Evolutionary conservation across 176 grass and related monocot genomes (phyloP), one percentile per base, ranked within the genome.

Genomic region (Echinochloa phyllopogon): DNA sequence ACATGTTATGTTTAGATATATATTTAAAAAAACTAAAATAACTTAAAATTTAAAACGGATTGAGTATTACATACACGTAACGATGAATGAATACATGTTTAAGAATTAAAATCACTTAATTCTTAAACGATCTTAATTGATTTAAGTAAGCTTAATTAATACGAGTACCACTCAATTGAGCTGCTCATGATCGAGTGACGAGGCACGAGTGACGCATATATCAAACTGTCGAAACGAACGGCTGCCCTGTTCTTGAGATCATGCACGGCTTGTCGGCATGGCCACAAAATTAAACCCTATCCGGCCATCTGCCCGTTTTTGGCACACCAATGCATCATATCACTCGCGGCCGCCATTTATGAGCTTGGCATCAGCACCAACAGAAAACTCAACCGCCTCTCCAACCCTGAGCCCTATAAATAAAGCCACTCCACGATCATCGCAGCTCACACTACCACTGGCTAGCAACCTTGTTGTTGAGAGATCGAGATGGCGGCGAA

Each of bases 361-460:
- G 71, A 77, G 43, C 55, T 43, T 63, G 2, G 63, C 88, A 77
- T 71, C 71, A 86, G 47, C 82, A 10, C 41, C 43, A 44, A 23
- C 36, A 10, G 2, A 56, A 73, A 13, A 51, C 68, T 16, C 58
- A 86, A 74, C 56, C 21, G 52, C 76, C 36, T 59, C n/a, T 18
- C 76, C 43, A 36, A 72, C 45, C 66, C 23, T 36, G 77, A 80
- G 6, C 55, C 67, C 67, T 85, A 93, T 93, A 93, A 87, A 93
- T 9, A 1, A 69, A 23, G 21, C 24, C 62, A 47, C 36, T 78
- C 55, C 81, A 92, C 37, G 47, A 76, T 68, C 76, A 76, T 68
- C 76, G 53, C 66, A 74, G 6, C 20, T 42, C 43, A 69, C 40
- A 48, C 7, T 20, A 51, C 6, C 11, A n/a, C n/a, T n/a, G n/a